Evolutionary conservation across 495 filamentous ascomycete genomes (phyloP).

Genomic region (Hypoxylon subgilvum): DNA sequence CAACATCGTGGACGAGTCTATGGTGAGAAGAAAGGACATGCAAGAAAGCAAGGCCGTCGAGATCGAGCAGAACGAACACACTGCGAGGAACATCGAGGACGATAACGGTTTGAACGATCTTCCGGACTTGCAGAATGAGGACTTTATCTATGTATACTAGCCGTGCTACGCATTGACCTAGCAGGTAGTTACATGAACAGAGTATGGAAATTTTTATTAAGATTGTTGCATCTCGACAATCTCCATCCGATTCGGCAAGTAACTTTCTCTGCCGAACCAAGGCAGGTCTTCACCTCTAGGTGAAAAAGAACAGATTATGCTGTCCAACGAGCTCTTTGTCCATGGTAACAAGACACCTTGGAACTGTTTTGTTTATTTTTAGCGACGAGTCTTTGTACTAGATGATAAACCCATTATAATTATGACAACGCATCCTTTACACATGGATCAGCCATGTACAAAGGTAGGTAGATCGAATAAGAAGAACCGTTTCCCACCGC

Average conservation of each 20-base stretch:
- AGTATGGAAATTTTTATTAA: too few species aligned
- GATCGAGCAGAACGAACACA: slow-evolving; percentile 47
- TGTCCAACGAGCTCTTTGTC: too few species aligned
- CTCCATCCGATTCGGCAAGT: too few species aligned
- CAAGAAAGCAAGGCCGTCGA: slow-evolving; percentile 52
- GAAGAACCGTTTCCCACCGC: not conserved
- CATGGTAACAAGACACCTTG: not conserved
- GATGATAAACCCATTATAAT: not conserved
- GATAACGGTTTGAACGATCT: slow-evolving; percentile 59
- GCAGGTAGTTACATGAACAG: too few species aligned
- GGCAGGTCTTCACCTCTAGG: too few species aligned
- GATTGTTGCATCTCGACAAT: not conserved
- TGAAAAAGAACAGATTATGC: too few species aligned
- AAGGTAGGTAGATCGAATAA: not conserved
- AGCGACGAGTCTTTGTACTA: not conserved
- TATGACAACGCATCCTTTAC: not conserved
- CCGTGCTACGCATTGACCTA: not conserved
- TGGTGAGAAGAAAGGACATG: slow-evolving; percentile 50
- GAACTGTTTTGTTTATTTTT: too few species aligned
- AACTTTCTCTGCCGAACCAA: too few species aligned
- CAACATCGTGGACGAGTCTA: slow-evolving; percentile 49
- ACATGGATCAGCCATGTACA: not conserved
- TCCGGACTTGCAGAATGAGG: slow-evolving; percentile 62
- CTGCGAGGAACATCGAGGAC: slow-evolving; percentile 45
- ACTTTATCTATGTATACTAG: slow-evolving; percentile 66